phyloP scores from a whole-genome alignment of 768 basidiomycete genomes.

The Tylopilus felleus region DNA sequence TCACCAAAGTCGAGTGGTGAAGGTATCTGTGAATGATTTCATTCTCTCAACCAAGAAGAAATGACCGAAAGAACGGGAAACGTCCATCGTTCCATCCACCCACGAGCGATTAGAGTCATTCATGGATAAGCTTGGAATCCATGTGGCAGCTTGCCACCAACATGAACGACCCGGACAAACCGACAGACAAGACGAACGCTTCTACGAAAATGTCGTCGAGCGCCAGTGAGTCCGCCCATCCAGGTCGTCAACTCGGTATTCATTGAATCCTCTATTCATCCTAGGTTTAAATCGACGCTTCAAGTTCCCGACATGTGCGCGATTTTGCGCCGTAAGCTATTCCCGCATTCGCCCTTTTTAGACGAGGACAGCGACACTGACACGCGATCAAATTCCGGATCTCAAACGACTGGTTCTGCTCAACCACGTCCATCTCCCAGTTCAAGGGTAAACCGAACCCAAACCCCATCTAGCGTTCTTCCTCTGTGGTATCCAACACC shows the following conservation, averaged over 20 bases:
- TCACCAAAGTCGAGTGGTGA: no score
- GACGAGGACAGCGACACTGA: constrained; percentile 36
- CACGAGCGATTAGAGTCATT: constrained; percentile 64
- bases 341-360: constrained; percentile 59
- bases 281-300: constrained; percentile 55
- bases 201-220: constrained; percentile 66
- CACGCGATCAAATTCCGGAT: constrained; percentile 8
- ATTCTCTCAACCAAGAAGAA: constrained; percentile 33
- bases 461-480: constrained; percentile 24
- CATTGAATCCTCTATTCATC: neutral
- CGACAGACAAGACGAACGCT: constrained; percentile 37
- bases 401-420: no score
- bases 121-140: constrained; percentile 78
- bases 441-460: constrained; percentile 7
- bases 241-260: neutral
- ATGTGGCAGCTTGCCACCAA: constrained; percentile 63
- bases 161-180: constrained; percentile 35
- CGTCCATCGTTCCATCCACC: constrained; percentile 19
- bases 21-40: constrained; percentile 23
- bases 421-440: constrained; percentile 4
- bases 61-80: constrained; percentile 21
- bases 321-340: constrained; percentile 64
- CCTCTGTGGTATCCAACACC: constrained; percentile 18
- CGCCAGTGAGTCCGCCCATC: constrained; percentile 43
- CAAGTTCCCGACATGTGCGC: constrained; percentile 51